A percentile compares a stretch with the other conserved stretches of the same genome.
phyloP scores from a whole-genome alignment of 805 yeast genomes.

The Candida bentonensis region DNA sequence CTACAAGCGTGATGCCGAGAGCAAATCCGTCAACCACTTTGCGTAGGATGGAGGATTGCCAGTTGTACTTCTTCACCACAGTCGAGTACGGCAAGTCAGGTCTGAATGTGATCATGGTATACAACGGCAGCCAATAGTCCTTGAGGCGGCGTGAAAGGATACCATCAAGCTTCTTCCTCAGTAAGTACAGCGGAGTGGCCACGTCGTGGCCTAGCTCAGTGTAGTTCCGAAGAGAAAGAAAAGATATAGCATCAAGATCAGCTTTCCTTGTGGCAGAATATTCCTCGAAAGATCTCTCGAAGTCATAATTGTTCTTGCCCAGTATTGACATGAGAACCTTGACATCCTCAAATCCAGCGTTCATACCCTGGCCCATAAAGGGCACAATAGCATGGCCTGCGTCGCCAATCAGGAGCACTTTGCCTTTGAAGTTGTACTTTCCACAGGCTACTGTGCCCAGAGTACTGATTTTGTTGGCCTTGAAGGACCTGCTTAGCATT shows the following conservation, averaged over 20 bases:
- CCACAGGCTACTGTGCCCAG: slow-evolving; percentile 55
- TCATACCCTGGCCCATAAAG: slow-evolving; percentile 96
- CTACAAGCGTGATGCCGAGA: background rate
- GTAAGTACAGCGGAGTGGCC: slow-evolving; percentile 39
- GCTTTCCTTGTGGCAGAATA: slow-evolving; percentile 44
- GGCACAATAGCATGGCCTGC: slow-evolving; percentile 98
- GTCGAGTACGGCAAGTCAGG: slow-evolving; percentile 65
- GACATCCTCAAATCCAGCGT: slow-evolving; percentile 90
- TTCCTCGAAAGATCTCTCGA: slow-evolving; percentile 34
- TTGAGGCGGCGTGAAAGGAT: slow-evolving; percentile 43
- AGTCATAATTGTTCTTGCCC: slow-evolving; percentile 25
- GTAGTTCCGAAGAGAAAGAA: slow-evolving; percentile 69
- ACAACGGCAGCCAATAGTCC: slow-evolving; percentile 68
- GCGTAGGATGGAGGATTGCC: slow-evolving; percentile 40
- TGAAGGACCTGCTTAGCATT: slow-evolving; percentile 34
- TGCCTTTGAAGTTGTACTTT: slow-evolving; percentile 54
- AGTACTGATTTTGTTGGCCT: slow-evolving; percentile 59
- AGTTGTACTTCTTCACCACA: slow-evolving; percentile 40
- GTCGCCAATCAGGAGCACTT: slow-evolving; percentile 67
- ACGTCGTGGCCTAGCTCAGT: slow-evolving; percentile 80
- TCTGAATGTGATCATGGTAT: slow-evolving; percentile 85
- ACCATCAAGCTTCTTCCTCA: slow-evolving; percentile 58
- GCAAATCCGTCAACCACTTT: slow-evolving; percentile 3
- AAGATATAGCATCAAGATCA: slow-evolving; percentile 63
- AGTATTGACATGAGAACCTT: slow-evolving; percentile 41